Base-by-base conservation (phyloP, 805 yeast species). In the Yarrowia osloensis region DNA sequence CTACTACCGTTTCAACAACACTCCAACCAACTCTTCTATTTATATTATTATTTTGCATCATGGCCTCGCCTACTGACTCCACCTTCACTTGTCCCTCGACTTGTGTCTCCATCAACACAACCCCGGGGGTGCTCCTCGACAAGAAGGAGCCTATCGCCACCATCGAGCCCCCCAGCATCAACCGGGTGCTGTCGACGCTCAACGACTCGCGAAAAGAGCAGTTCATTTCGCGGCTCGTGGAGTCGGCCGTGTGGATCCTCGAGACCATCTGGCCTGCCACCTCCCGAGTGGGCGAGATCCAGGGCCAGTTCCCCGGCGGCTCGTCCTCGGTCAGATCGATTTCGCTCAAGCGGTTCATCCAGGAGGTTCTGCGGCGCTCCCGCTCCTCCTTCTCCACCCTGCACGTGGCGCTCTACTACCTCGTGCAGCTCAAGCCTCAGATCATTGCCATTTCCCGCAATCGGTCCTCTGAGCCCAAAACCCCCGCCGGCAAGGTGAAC, bases 401-500 rank as follows among this genome's bases (percentile, higher is more conserved):
- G 68, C 91, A 88, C 71, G 82, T 88, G 49, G 84, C 91, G 5
- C 79, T 90, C 67, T 88, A 80, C 75, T 90, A 90, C 74, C 71
- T 89, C n/a, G 76, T 82, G 70, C 83, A 83, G 68, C 71, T 88
- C 52, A 75, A 78, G 66, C 74, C 79, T 15, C 63, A 70, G 21
- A 63, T 70, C 29, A 42, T 55, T 21, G 61, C 44, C 47, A 49
- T 40, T n/a, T 29, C 29, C 13, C 42, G 57, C 0, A 52, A 47
- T 35, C 49, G 44, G 8, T 49, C 54, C 15, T 21, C 47, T 3
- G 57, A 62, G 46, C 47, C 54, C 49, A 35, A 39, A 21, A 31
- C 2, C 50, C 47, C 69, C 26, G 46, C 26, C 13, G 55, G 42
- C 24, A 37, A 21, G 28, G 42, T 39, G 47, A 40, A 67, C 24